Base-by-base conservation (phyloP, 768 basidiomycete species). In the Gyrodon lividus region DNA sequence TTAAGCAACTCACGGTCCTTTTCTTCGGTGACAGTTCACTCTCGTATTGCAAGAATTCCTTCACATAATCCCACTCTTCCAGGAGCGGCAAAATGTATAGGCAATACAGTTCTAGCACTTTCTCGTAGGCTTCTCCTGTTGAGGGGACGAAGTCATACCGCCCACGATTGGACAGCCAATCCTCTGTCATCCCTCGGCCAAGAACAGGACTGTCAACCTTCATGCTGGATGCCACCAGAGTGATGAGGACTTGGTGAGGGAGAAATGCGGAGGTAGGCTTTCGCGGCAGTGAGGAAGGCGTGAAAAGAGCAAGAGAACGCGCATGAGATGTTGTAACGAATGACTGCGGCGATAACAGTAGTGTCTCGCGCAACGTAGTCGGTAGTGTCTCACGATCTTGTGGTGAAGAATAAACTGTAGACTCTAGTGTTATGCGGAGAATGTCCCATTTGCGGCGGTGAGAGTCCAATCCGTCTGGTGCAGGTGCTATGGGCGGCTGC, bases 381-480 rank as follows among this genome's bases (percentile, higher is more conserved):
- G 87, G 86, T 13, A 87, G 66, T 17, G 54, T 43, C 5, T 48
- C n/a, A 24, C 57, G 56, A 46, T 69, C 65, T 17, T 82, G 78
- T 1, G 73, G 72, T 2, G 86, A 77, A 13, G 80, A 66, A 61
- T 87, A 89, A 23, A 88, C 69, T 1, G 85, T 89, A 1, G 84
- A 81, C 64, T 92, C 89, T 48, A 91, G 77, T 0, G 89, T 92
- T 55, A 93, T 86, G 22, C 91, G 79, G 6, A 93, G 82, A 50
- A 93, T 82, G 61, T 93, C 90, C 91, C 91, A 93, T 72, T 91
- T 92, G 50, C 84, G 76, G 16, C 90, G 81, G 43, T 75, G 72
- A 19, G 77, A 70, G 49, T 77, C 73, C 4, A 82, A 73, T 3
- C 59, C 42, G 52, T 83, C 83, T 37, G 60, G 57, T 0, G 48